Conservation (phyloP, 2,329 filamentous ascomycete species). For the Fusarium xyrophilum region DNA sequence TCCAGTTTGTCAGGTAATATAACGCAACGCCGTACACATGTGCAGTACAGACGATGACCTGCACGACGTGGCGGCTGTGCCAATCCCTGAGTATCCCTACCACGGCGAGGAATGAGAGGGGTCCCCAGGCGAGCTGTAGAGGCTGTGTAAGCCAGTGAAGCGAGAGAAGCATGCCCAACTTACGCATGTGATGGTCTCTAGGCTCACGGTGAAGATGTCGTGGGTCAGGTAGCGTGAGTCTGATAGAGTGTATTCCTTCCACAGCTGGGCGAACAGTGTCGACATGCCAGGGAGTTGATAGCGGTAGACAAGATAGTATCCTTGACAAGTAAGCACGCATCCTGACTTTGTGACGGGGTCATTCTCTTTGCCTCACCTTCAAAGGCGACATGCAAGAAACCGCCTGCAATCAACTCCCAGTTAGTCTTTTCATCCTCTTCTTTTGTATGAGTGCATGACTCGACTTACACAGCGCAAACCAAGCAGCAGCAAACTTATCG, state of each 20-base stretch:
- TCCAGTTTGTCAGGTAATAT: constrained; percentile 66
- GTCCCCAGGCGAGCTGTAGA: constrained; percentile 61
- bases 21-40: constrained; percentile 68
- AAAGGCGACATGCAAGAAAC: constrained; percentile 79
- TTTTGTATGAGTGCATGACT: background rate
- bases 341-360: background rate
- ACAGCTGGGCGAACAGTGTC: constrained; percentile 81
- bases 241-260: constrained; percentile 90
- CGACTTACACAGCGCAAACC: constrained; percentile 61
- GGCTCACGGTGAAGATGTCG: constrained; percentile 84
- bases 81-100: constrained; percentile 53
- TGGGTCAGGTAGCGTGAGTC: constrained; percentile 87
- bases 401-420: constrained; percentile 52
- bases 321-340: constrained; percentile 45
- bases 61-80: constrained; percentile 58
- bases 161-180: constrained; percentile 38
- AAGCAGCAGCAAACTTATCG: constrained; percentile 55
- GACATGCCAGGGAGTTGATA: constrained; percentile 69
- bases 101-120: constrained; percentile 60
- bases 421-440: background rate
- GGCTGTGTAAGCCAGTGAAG: constrained; percentile 3
- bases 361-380: constrained; percentile 62
- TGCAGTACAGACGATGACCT: constrained; percentile 58
- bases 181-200: constrained; percentile 83
- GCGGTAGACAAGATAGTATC: constrained; percentile 80